These are phyloP conservation scores for Elsinoe perseae DNA, from an alignment of 2,329 filamentous ascomycete species.

Conservation along the genomic window DNA sequence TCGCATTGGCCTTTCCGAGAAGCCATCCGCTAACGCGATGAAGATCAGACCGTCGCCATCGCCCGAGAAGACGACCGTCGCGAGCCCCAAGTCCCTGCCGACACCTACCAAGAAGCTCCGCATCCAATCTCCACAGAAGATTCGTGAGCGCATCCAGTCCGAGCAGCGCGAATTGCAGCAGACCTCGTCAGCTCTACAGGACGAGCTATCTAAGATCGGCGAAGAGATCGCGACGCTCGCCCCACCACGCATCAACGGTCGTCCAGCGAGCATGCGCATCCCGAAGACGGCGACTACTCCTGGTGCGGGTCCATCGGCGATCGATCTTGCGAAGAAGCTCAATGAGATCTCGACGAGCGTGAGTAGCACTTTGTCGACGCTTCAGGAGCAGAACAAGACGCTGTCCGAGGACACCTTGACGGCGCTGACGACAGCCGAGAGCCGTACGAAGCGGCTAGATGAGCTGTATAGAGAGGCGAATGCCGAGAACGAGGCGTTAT, in stretches of 20 bases:
- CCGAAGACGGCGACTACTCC: constrained; percentile 20
- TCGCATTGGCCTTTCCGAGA: constrained; percentile 44
- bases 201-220: constrained; percentile 71
- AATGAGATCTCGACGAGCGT: constrained; percentile 61
- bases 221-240: constrained; percentile 60
- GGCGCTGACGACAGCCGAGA: constrained; percentile 65
- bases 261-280: constrained; percentile 32
- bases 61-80: constrained; percentile 23
- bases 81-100: constrained; percentile 23
- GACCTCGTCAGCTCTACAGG: constrained; percentile 60
- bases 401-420: constrained; percentile 65
- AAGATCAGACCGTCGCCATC: constrained; percentile 56
- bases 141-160: constrained; percentile 73
- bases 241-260: constrained; percentile 36
- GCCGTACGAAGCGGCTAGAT: constrained; percentile 73
- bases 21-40: constrained; percentile 43
- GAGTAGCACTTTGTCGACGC: constrained; percentile 50
- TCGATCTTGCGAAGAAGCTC: constrained; percentile 51
- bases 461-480: constrained; percentile 81
- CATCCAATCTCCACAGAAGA: constrained; percentile 57
- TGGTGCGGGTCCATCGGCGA: constrained; percentile 21
- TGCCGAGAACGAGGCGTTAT: constrained; percentile 86
- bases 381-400: constrained; percentile 53
- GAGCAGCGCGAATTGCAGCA: constrained; percentile 69
- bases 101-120: constrained; percentile 52